Conservation (phyloP, 495 filamentous ascomycete species). For the Aspergillus mulundensis region DNA sequence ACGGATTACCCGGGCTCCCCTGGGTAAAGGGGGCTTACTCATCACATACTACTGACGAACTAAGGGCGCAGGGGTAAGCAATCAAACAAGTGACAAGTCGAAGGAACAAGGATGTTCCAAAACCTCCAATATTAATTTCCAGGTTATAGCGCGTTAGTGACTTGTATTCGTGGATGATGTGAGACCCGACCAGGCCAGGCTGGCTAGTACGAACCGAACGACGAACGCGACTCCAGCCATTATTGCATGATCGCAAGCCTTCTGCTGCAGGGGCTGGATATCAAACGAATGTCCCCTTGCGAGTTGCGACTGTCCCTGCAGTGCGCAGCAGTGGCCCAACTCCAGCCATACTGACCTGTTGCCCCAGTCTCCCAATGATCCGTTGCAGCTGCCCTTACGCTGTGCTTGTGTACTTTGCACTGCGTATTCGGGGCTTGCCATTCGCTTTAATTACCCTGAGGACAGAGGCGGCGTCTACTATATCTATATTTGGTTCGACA, state of each 20-base stretch:
- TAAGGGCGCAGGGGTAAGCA: constrained; percentile 3
- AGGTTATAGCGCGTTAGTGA: constrained; percentile 11
- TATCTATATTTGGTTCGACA: not conserved
- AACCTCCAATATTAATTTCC: constrained; percentile 9
- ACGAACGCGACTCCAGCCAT: constrained; percentile 3
- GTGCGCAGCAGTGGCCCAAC: not conserved
- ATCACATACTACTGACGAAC: not conserved
- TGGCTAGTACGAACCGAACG: not conserved
- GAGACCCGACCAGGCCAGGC: not conserved
- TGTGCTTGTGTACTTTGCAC: constrained; percentile 4
- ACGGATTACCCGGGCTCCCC: not conserved
- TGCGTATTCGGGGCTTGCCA: not conserved
- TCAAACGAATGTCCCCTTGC: constrained; percentile 15
- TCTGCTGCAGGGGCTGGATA: constrained; percentile 6
- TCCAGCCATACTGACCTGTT: not conserved
- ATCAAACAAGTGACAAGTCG: constrained; percentile 5
- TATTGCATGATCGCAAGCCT: constrained; percentile 1
- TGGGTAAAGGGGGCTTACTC: constrained; percentile 1
- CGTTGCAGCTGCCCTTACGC: constrained; percentile 21
- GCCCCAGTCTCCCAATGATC: not conserved
- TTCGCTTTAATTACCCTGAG: not conserved
- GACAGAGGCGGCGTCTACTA: not conserved
- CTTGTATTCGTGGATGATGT: constrained; percentile 12
- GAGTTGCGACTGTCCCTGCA: constrained; percentile 17
- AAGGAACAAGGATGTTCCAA: constrained; percentile 21